phyloP scores from a whole-genome alignment of 2,329 filamentous ascomycete genomes.

The Fusarium scirpi region DNA sequence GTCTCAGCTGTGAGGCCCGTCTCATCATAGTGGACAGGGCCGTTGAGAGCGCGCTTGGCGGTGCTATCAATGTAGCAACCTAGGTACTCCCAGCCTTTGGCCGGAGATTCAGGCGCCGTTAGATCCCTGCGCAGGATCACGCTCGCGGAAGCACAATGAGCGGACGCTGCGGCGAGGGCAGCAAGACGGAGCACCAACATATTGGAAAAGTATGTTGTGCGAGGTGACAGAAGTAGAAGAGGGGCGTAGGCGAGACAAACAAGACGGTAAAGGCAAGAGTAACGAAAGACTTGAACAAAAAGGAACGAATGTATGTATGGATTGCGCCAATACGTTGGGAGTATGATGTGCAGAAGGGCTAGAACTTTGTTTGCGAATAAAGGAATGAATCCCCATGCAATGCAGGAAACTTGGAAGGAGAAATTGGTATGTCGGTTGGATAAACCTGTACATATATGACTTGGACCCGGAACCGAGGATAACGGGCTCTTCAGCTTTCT shows the following conservation, averaged over 20 bases:
- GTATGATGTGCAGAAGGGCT: constrained; percentile 8
- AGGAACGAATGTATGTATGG: constrained; percentile 15
- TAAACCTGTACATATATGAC: constrained; percentile 34
- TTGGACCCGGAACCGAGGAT: constrained; percentile 1
- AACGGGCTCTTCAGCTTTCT: background rate
- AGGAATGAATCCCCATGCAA: constrained; percentile 22
- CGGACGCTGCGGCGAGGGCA: constrained; percentile 39
- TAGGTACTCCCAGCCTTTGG: constrained; percentile 40
- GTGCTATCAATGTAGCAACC: constrained; percentile 46
- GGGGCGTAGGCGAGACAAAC: background rate
- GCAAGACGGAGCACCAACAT: constrained; percentile 33
- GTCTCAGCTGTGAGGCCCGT: constrained; percentile 54
- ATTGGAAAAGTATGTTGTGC: background rate
- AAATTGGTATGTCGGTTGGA: constrained; percentile 11
- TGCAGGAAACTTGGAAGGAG: constrained; percentile 8
- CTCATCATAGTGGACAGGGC: constrained; percentile 39
- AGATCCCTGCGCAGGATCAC: constrained; percentile 40
- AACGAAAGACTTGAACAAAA: constrained; percentile 22
- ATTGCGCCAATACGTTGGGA: constrained; percentile 3
- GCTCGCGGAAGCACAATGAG: constrained; percentile 38
- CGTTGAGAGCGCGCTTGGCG: constrained; percentile 35
- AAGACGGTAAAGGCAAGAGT: background rate
- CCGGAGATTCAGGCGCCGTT: constrained; percentile 33
- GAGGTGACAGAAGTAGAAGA: background rate
- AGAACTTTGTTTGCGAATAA: constrained; percentile 7